Evolutionary conservation across 2,329 filamentous ascomycete genomes (phyloP).

Genomic region (Paracamarosporium sp.): DNA sequence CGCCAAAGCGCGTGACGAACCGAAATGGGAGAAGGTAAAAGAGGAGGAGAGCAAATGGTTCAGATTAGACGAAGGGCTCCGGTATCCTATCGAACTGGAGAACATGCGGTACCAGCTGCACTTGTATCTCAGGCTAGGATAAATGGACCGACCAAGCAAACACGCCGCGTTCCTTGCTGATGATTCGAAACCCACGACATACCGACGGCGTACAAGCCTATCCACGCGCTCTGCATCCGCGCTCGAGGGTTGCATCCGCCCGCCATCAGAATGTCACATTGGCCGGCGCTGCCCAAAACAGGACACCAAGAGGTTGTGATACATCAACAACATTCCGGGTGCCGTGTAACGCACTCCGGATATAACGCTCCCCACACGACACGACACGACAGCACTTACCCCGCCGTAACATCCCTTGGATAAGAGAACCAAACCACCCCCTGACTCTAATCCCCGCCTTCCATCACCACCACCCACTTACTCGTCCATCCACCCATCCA

Average conservation of each 20-base stretch:
- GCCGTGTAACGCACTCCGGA: background rate
- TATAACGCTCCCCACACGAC: background rate
- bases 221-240: too few relatives aligned
- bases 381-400: background rate
- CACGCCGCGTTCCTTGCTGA: too few relatives aligned
- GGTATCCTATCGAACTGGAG: constrained; percentile 85
- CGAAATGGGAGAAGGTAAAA: constrained; percentile 74
- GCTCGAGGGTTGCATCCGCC: background rate
- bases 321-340: background rate
- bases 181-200: background rate
- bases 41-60: constrained; percentile 86
- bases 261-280: background rate
- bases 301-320: background rate
- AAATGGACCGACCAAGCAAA: background rate
- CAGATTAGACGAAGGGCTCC: constrained; percentile 66
- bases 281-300: background rate
- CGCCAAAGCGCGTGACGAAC: constrained; percentile 16
- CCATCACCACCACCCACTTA: background rate
- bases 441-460: background rate
- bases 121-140: constrained; percentile 62
- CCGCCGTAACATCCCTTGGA: too few relatives aligned
- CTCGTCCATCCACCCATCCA: background rate
- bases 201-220: background rate
- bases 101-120: constrained; percentile 97
- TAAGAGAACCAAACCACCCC: too few relatives aligned